Conservation (phyloP, 1,139 yeast species). For the Taphrina populina region DNA sequence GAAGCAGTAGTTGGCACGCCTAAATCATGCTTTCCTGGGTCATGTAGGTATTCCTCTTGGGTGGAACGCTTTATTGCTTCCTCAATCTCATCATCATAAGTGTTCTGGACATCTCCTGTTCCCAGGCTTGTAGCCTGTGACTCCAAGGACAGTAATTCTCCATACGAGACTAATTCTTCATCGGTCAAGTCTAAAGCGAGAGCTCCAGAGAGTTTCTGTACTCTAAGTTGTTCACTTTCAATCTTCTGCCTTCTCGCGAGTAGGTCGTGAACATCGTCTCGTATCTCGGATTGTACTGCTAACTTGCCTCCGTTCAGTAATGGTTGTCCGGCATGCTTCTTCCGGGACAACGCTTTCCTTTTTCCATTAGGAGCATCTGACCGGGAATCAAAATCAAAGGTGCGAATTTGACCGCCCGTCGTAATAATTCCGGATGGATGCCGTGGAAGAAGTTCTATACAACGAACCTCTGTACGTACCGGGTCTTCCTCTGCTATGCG, state of each 20-base stretch:
- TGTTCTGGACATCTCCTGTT: neutral
- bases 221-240: neutral
- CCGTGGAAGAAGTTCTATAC: conserved; percentile 4
- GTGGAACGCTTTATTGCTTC: conserved; percentile 7
- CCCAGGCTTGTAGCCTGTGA: no score
- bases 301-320: neutral
- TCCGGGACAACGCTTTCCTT: conserved; percentile 14
- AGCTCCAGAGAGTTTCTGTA: conserved; percentile 10
- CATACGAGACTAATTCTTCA: conserved; percentile 15
- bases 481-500: conserved; percentile 7
- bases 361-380: conserved; percentile 16
- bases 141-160: conserved; percentile 7
- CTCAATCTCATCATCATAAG: conserved; percentile 1
- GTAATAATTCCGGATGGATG: conserved; percentile 6
- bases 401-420: conserved; percentile 1
- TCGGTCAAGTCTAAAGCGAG: conserved; percentile 13
- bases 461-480: neutral
- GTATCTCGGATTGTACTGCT: conserved; percentile 7
- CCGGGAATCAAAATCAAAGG: conserved; percentile 17
- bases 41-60: neutral
- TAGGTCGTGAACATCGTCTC: conserved; percentile 11
- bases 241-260: neutral
- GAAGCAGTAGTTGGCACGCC: no score
- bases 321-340: neutral
- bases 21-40: neutral